Percentiles rank a stretch among this genome's conserved stretches.
phyloP scores from a whole-genome alignment of 129 eudicot species.

The Gnaphalium uliginosum region DNA sequence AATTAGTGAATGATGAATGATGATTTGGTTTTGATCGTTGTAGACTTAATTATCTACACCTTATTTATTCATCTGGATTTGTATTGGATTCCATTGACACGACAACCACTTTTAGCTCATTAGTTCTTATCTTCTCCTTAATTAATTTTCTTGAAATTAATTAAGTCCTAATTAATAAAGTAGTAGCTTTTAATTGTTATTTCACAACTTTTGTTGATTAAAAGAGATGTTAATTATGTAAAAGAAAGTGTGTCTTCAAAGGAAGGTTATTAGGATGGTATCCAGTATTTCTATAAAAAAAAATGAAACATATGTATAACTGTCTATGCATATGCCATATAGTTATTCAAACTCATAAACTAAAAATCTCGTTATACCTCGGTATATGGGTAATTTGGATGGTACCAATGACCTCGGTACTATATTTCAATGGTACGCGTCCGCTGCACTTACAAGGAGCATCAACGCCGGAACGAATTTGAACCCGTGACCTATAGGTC shows the following conservation, averaged over 20 bases:
- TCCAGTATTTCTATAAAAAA: neutral
- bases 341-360: too few relatives aligned
- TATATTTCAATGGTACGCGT: too few relatives aligned
- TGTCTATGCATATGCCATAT: neutral
- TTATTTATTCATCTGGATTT: slow-evolving; percentile 24
- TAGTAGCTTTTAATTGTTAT: neutral
- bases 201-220: neutral
- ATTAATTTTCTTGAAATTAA: neutral
- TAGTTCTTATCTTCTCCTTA: slow-evolving; percentile 17
- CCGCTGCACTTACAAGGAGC: too few relatives aligned
- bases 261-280: neutral
- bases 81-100: slow-evolving; percentile 29
- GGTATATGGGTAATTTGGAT: too few relatives aligned
- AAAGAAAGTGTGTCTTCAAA: neutral
- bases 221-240: too few relatives aligned
- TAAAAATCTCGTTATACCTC: too few relatives aligned
- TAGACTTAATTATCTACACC: slow-evolving; percentile 21
- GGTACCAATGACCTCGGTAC: too few relatives aligned
- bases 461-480: too few relatives aligned
- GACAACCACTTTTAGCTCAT: slow-evolving; percentile 41
- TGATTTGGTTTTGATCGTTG: slow-evolving; percentile 29
- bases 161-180: neutral
- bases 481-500: too few relatives aligned
- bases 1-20: neutral
- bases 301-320: neutral